Conservation (phyloP, 108 stramenopile genomes). For the Nitzschia inconspicua region DNA sequence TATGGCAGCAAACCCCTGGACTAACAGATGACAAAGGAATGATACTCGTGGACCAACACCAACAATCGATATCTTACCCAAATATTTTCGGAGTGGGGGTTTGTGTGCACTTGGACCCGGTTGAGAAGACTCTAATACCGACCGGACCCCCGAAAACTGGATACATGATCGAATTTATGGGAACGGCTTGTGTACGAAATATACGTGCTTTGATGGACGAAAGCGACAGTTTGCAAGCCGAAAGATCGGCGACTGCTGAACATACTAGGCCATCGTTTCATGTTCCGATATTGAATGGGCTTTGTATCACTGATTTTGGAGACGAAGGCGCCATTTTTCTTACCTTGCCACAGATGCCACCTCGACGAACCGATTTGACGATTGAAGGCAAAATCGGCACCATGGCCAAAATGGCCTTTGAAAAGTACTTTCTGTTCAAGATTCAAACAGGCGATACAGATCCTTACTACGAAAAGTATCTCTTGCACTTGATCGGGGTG, state of each 20-base stretch:
- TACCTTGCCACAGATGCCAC: slow-evolving; percentile 24
- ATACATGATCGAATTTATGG: slow-evolving; percentile 34
- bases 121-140: slow-evolving; percentile 22
- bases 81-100: slow-evolving; percentile 39
- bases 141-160: slow-evolving; percentile 37
- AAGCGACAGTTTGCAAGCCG: not conserved
- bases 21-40: slow-evolving; percentile 25
- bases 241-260: slow-evolving; percentile 1
- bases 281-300: slow-evolving; percentile 17
- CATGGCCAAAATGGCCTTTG: slow-evolving; percentile 31
- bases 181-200: slow-evolving; percentile 30
- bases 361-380: slow-evolving; percentile 23
- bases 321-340: slow-evolving; percentile 27
- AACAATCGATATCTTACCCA: slow-evolving; percentile 14
- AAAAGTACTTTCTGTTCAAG: slow-evolving; percentile 35
- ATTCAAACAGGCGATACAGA: slow-evolving; percentile 27
- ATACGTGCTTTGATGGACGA: slow-evolving; percentile 15
- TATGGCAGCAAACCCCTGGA: slow-evolving; percentile 16
- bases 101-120: slow-evolving; percentile 14
- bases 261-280: too few relatives aligned
- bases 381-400: slow-evolving; percentile 14
- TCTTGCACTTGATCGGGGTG: slow-evolving; percentile 29
- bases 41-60: slow-evolving; percentile 7
- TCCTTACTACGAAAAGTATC: slow-evolving; percentile 38
- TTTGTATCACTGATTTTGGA: slow-evolving; percentile 41